Percentiles rank a stretch among this genome's conserved stretches.
These are phyloP conservation scores for Anastatica hierochuntica DNA, from an alignment of 345 rosid species.

Conservation along the genomic window DNA sequence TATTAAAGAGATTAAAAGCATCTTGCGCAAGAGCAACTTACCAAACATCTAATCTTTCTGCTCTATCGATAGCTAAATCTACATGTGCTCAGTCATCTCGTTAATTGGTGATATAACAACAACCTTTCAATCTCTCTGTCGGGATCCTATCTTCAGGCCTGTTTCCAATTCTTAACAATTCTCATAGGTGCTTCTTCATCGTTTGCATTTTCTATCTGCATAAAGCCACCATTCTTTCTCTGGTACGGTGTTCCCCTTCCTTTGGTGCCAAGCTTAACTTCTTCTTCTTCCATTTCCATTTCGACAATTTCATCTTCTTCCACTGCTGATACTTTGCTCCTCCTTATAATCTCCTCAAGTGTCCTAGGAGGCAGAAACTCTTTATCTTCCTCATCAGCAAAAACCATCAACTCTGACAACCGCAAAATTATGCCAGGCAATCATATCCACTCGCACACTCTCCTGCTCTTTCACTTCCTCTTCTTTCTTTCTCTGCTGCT, in stretches of 20 bases:
- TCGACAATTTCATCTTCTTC: slow-evolving; percentile 64
- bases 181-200: slow-evolving; percentile 85
- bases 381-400: slow-evolving; percentile 89
- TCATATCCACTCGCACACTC: slow-evolving; percentile 82
- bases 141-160: slow-evolving; percentile 86
- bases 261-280: slow-evolving; percentile 79
- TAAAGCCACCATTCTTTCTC: slow-evolving; percentile 42
- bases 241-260: slow-evolving; percentile 70
- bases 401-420: slow-evolving; percentile 74
- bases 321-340: slow-evolving; percentile 61
- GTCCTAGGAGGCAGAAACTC: slow-evolving; percentile 82
- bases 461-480: slow-evolving; percentile 87
- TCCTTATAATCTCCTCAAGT: slow-evolving; percentile 68
- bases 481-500: slow-evolving; percentile 75
- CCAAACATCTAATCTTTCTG: slow-evolving; percentile 95
- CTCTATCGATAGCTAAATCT: slow-evolving; percentile 80
- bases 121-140: slow-evolving; percentile 65
- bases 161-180: slow-evolving; percentile 87
- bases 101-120: slow-evolving; percentile 79
- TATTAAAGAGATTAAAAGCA: slow-evolving; percentile 25
- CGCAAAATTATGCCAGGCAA: slow-evolving; percentile 91
- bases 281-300: slow-evolving; percentile 96
- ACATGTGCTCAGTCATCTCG: slow-evolving; percentile 92
- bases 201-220: slow-evolving; percentile 23
- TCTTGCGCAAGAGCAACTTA: slow-evolving; percentile 82